A percentile compares a stretch with the other conserved stretches of the same genome.
Conservation (phyloP, 1,284 basidiomycete genomes). For the Ganoderma lingzhi region DNA sequence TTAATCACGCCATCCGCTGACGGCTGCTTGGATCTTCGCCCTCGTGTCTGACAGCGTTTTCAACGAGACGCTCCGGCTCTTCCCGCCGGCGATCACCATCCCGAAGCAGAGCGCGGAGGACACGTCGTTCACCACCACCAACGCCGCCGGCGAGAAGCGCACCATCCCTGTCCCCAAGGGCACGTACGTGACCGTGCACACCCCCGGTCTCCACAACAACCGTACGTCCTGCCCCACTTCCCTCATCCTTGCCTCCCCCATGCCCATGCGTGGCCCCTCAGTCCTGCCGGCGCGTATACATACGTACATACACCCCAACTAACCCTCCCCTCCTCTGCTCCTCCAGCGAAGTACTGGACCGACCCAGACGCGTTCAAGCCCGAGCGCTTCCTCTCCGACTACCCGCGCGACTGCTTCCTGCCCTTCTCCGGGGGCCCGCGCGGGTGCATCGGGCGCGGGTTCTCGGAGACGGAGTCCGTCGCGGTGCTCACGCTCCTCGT, state of each 20-base stretch:
- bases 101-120: slow-evolving; percentile 58
- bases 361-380: slow-evolving; percentile 50
- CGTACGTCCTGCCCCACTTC: slow-evolving; percentile 29
- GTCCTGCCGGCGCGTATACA: too few relatives aligned
- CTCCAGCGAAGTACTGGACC: slow-evolving; percentile 49
- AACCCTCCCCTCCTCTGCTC: background rate
- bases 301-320: background rate
- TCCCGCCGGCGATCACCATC: slow-evolving; percentile 54
- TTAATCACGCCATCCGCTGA: background rate
- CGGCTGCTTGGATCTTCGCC: background rate
- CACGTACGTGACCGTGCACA: slow-evolving; percentile 49
- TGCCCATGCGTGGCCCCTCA: background rate
- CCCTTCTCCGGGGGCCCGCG: slow-evolving; percentile 48
- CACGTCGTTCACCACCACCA: slow-evolving; percentile 49
- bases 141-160: slow-evolving; percentile 47
- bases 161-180: slow-evolving; percentile 57
- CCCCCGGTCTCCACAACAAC: slow-evolving; percentile 54
- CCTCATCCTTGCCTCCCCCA: background rate
- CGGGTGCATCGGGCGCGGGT: slow-evolving; percentile 49
- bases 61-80: slow-evolving; percentile 67
- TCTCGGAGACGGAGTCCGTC: slow-evolving; percentile 42
- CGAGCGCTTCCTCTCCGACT: slow-evolving; percentile 48
- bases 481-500: slow-evolving; percentile 34
- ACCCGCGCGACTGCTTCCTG: slow-evolving; percentile 49
- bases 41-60: slow-evolving; percentile 49